phyloP scores from a whole-genome alignment of 1,284 basidiomycete genomes.

The Ganoderma meredithae region DNA sequence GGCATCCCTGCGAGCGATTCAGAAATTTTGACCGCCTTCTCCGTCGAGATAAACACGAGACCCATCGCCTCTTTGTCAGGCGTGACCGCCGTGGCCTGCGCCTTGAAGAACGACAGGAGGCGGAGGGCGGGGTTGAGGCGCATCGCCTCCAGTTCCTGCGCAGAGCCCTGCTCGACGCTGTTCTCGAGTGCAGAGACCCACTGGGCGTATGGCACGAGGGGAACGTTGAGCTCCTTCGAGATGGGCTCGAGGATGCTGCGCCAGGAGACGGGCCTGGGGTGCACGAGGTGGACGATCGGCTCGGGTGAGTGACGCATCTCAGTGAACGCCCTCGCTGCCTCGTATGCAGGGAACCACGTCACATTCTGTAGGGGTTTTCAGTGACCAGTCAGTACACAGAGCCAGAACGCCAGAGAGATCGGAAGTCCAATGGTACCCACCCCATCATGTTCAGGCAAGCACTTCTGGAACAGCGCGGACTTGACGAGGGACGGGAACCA shows the following conservation, averaged over 20 bases:
- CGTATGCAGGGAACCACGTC: slow-evolving; percentile 39
- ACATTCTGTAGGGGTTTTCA: slow-evolving; percentile 22
- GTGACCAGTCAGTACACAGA: not conserved
- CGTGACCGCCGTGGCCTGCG: slow-evolving; percentile 1
- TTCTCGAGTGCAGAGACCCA: slow-evolving; percentile 34
- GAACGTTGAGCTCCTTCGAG: slow-evolving; percentile 29
- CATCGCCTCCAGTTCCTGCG: slow-evolving; percentile 42
- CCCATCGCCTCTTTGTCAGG: slow-evolving; percentile 29
- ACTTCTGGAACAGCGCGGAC: slow-evolving; percentile 39
- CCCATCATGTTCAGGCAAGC: slow-evolving; percentile 38
- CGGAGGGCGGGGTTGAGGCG: slow-evolving; percentile 42
- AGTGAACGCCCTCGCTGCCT: slow-evolving; percentile 34
- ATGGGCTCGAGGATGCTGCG: slow-evolving; percentile 31
- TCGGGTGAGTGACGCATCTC: slow-evolving; percentile 34
- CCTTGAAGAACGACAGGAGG: slow-evolving; percentile 42
- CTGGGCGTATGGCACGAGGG: slow-evolving; percentile 34
- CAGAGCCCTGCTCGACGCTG: slow-evolving; percentile 20
- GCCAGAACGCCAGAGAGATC: not conserved
- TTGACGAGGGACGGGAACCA: slow-evolving; percentile 54
- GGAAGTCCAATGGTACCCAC: slow-evolving; percentile 8
- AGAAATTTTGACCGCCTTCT: slow-evolving; percentile 25
- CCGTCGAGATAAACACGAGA: slow-evolving; percentile 26
- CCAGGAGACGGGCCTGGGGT: slow-evolving; percentile 38
- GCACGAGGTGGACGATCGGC: slow-evolving; percentile 40
- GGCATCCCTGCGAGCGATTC: slow-evolving; percentile 22